Conservation (phyloP, 1,139 yeast species). For the Kluyveromyces marxianus region DNA sequence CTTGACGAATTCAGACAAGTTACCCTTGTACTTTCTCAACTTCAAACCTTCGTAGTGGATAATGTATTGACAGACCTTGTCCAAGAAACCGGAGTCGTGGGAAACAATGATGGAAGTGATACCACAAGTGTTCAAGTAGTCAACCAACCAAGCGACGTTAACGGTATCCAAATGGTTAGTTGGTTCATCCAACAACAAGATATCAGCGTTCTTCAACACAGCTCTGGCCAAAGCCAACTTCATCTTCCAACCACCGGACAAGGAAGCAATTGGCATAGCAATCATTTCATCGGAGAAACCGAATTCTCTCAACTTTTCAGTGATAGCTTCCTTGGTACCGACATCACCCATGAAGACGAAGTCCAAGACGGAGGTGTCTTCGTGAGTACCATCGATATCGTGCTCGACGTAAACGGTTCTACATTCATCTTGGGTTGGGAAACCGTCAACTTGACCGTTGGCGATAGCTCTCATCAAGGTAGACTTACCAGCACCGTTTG, state of each 20-base stretch:
- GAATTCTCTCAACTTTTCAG: slow-evolving; percentile 75
- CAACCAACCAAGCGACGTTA: slow-evolving; percentile 98
- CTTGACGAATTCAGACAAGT: slow-evolving; percentile 96
- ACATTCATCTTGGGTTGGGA: slow-evolving; percentile 98
- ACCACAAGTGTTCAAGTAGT: slow-evolving; percentile 97
- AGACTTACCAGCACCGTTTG: slow-evolving; percentile 99
- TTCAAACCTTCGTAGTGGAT: slow-evolving; percentile 99
- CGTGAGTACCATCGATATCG: slow-evolving; percentile 97
- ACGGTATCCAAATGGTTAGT: slow-evolving; percentile 99
- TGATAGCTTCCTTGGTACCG: slow-evolving; percentile 65
- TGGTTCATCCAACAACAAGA: slow-evolving; percentile 97
- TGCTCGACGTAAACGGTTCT: slow-evolving; percentile 99
- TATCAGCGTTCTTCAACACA: slow-evolving; percentile 97
- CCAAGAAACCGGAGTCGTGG: slow-evolving; percentile 99
- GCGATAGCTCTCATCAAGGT: slow-evolving; percentile 99
- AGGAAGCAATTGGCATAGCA: slow-evolving; percentile 85
- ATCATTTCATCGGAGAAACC: slow-evolving; percentile 89
- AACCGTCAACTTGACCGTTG: slow-evolving; percentile 99
- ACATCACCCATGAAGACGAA: slow-evolving; percentile 85
- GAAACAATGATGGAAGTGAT: slow-evolving; percentile 97
- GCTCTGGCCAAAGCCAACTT: slow-evolving; percentile 99
- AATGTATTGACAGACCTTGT: slow-evolving; percentile 94
- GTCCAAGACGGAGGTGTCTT: slow-evolving; percentile 87
- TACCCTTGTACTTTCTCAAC: slow-evolving; percentile 99
- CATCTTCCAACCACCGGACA: slow-evolving; percentile 99